phyloP scores from a whole-genome alignment of 345 rosid genomes.

The Clarkia xantiana region DNA sequence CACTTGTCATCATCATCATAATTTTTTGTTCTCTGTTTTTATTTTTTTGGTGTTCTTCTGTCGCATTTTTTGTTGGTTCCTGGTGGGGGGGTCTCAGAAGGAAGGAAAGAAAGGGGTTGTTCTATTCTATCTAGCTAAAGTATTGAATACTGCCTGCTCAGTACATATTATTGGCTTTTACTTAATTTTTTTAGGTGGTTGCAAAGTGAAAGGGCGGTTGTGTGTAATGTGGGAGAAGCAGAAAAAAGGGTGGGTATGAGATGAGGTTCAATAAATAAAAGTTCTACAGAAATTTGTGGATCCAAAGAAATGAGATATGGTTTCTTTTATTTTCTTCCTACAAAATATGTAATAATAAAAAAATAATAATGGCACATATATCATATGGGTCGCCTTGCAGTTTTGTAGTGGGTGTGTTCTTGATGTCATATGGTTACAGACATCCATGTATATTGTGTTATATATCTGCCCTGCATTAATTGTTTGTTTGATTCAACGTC shows the following conservation, averaged over 20 bases:
- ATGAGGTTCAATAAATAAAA: constrained; percentile 1
- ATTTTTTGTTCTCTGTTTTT: neutral
- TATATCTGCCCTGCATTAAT: no score
- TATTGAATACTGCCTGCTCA: neutral
- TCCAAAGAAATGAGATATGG: constrained; percentile 7
- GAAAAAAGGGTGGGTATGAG: constrained; percentile 8
- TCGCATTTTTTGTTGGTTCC: neutral
- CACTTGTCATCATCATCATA: no score
- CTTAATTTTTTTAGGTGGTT: neutral
- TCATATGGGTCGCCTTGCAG: no score
- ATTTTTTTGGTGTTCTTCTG: neutral
- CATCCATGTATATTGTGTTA: no score
- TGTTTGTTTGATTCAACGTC: no score
- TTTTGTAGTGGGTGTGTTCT: no score
- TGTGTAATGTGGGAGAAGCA: constrained; percentile 2
- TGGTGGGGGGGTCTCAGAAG: constrained; percentile 6
- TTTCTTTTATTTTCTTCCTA: constrained; percentile 1
- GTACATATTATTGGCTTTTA: constrained; percentile 7
- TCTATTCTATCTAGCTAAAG: constrained; percentile 4
- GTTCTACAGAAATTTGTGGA: constrained; percentile 10
- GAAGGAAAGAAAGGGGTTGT: constrained; percentile 1
- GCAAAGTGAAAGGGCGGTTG: neutral
- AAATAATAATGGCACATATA: no score
- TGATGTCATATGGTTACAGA: no score
- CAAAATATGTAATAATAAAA: no score